These are phyloP conservation scores for Monosporascus sp. DNA, from an alignment of 2,329 filamentous ascomycete genomes.

Conservation along the genomic window DNA sequence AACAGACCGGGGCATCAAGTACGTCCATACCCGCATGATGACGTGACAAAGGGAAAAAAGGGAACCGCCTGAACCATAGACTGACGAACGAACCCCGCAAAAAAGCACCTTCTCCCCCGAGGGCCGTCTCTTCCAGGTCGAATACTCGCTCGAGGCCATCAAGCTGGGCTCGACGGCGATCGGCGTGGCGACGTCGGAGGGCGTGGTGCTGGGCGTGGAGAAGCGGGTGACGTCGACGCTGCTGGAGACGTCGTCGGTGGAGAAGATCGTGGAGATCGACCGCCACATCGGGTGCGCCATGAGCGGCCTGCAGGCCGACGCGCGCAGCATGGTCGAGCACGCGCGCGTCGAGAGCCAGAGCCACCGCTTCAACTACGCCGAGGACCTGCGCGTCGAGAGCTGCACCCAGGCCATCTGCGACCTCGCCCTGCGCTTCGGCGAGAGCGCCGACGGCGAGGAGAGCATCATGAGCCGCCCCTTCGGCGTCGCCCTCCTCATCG, in stretches of 20 bases:
- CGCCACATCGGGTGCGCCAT: constrained; percentile 98
- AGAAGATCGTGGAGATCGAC: constrained; percentile 99
- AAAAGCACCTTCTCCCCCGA: constrained; percentile 96
- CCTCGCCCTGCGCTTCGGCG: constrained; percentile 89
- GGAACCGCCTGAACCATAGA: neutral
- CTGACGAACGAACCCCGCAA: constrained; percentile 10
- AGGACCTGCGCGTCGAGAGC: constrained; percentile 90
- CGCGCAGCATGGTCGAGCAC: constrained; percentile 96
- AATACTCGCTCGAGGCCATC: constrained; percentile 99
- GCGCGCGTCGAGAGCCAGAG: constrained; percentile 96
- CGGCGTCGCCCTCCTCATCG: constrained; percentile 92
- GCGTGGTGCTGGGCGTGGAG: constrained; percentile 94
- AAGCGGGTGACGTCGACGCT: constrained; percentile 98
- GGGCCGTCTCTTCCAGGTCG: constrained; percentile 99
- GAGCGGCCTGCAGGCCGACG: constrained; percentile 95
- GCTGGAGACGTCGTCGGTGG: constrained; percentile 94
- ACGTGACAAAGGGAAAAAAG: neutral
- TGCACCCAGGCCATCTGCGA: constrained; percentile 99
- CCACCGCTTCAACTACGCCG: constrained; percentile 97
- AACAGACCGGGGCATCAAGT: constrained; percentile 97
- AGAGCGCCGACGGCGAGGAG: constrained; percentile 95
- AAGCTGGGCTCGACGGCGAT: constrained; percentile 98
- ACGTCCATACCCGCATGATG: constrained; percentile 30
- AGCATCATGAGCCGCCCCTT: constrained; percentile 98
- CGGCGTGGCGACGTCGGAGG: constrained; percentile 90